phyloP scores from a whole-genome alignment of 2,329 filamentous ascomycete species.

The Fusarium citri region DNA sequence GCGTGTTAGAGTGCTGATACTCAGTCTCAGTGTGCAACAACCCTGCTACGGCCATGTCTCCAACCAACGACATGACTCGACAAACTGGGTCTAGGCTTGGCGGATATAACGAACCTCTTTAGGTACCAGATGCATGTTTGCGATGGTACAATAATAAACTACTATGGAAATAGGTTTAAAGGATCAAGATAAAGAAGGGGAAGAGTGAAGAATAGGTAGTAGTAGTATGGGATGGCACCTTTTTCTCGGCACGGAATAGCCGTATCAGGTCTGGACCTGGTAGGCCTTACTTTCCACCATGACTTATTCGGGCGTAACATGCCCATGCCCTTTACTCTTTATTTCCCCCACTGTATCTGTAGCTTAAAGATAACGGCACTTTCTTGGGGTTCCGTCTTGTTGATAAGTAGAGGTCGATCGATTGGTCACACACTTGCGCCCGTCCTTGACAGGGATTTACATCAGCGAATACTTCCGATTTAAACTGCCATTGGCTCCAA shows the following conservation, averaged over 20 bases:
- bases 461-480: constrained; percentile 13
- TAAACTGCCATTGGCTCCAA: constrained; percentile 13
- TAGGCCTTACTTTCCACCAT: constrained; percentile 29
- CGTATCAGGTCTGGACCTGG: constrained; percentile 14
- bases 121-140: constrained; percentile 60
- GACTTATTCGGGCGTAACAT: constrained; percentile 19
- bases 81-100: constrained; percentile 29
- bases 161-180: neutral
- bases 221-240: neutral
- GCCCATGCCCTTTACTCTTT: constrained; percentile 2
- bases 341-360: constrained; percentile 22
- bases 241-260: constrained; percentile 29
- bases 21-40: constrained; percentile 12
- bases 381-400: constrained; percentile 15
- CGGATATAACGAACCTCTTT: constrained; percentile 57
- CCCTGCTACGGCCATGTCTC: constrained; percentile 35
- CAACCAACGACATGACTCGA: constrained; percentile 19
- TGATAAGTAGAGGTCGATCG: constrained; percentile 26
- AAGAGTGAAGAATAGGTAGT: neutral
- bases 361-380: constrained; percentile 20
- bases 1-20: constrained; percentile 20
- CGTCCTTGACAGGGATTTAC: constrained; percentile 14
- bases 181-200: neutral
- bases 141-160: constrained; percentile 13
- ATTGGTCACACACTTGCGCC: constrained; percentile 25